Evolutionary conservation across 2,329 filamentous ascomycete species (phyloP), one percentile per base, ranked within the genome.

Genomic region (Hysterium pulicare): DNA sequence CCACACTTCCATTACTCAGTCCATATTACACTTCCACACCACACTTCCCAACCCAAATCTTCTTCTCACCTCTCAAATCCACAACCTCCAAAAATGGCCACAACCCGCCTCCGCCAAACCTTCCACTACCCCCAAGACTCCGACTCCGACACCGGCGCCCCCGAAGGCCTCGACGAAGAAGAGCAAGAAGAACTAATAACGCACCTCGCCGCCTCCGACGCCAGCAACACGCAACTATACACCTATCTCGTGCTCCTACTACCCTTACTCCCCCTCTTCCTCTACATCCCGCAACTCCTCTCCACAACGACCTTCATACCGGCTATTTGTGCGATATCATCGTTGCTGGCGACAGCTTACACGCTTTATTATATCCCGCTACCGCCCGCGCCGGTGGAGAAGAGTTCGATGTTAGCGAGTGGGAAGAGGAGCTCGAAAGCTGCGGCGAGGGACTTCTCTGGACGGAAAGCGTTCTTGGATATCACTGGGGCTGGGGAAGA

Each of bases 111-210:
- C 33, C 83, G 90, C 57, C 84, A 79, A 56, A 84, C 86, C 7
- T 93, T 94, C 68, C 79, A 78, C 47, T 93, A 91, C 68, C 85
- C 85, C 4, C 68, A 72, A 43, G 81, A 85, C 55, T 74, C 76
- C 36, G 72, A 75, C 48, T 70, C 71, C 33, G 73, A 77, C 26
- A n/a, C n/a, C n/a, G 73, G 77, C 61, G 66, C 74, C 22, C 76
- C 78, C 10, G 77, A 82, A 51, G 78, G 82, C 42, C 72, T 93
- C 46, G 88, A 93, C 62, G 86, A 90, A 67, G 78, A 90, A 76
- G 62, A 67, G 34, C 62, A 62, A 43, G 49, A 60, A 44, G 39
- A 30, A 21, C 49, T 47, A 41, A 48, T 65, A 28, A 42, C 50
- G 35, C 54, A 32, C 22, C 60, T 67, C 26, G 59, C 53, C 55